A percentile compares a stretch with the other conserved stretches of the same genome.
phyloP scores from a whole-genome alignment of 2,329 filamentous ascomycete species.

The Mycogone perniciosa region DNA sequence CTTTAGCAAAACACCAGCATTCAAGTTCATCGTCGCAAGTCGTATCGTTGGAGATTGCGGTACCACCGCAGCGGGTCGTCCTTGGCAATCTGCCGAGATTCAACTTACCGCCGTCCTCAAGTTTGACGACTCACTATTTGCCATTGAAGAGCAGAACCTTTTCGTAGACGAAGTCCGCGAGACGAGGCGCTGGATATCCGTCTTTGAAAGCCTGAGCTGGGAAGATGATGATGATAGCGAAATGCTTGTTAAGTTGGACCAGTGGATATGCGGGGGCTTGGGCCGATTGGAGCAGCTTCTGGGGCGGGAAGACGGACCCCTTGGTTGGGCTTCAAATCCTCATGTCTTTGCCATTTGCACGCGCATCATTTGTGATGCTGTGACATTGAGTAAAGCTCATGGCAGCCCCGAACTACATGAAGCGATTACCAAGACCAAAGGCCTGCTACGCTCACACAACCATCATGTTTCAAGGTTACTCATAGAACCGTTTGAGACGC shows the following conservation, averaged over 20 bases:
- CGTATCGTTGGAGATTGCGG: slow-evolving; percentile 32
- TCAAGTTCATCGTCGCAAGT: slow-evolving; percentile 34
- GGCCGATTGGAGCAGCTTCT: slow-evolving; percentile 43
- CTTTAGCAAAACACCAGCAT: slow-evolving; percentile 31
- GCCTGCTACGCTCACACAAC: slow-evolving; percentile 2
- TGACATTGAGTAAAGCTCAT: slow-evolving; percentile 24
- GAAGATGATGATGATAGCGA: slow-evolving; percentile 12
- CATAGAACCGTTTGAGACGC: slow-evolving; percentile 9
- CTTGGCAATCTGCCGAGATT: slow-evolving; percentile 24
- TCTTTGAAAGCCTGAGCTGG: slow-evolving; percentile 33
- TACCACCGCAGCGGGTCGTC: slow-evolving; percentile 10
- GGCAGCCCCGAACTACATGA: slow-evolving; percentile 11
- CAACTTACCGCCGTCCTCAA: slow-evolving; percentile 42
- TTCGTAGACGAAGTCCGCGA: slow-evolving; percentile 80
- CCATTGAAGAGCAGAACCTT: slow-evolving; percentile 88
- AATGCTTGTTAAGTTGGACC: slow-evolving; percentile 23
- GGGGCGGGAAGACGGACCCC: slow-evolving; percentile 50
- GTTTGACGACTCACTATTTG: slow-evolving; percentile 68
- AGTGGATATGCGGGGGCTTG: slow-evolving; percentile 38
- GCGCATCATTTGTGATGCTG: slow-evolving; percentile 36
- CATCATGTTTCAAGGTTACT: slow-evolving; percentile 25
- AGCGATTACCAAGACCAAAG: slow-evolving; percentile 6
- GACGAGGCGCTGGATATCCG: slow-evolving; percentile 57
- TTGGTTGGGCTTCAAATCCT: slow-evolving; percentile 67
- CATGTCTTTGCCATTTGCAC: slow-evolving; percentile 59